Base-by-base conservation (phyloP, 1,284 basidiomycete genomes). In the Leccinum pallidistipes region DNA sequence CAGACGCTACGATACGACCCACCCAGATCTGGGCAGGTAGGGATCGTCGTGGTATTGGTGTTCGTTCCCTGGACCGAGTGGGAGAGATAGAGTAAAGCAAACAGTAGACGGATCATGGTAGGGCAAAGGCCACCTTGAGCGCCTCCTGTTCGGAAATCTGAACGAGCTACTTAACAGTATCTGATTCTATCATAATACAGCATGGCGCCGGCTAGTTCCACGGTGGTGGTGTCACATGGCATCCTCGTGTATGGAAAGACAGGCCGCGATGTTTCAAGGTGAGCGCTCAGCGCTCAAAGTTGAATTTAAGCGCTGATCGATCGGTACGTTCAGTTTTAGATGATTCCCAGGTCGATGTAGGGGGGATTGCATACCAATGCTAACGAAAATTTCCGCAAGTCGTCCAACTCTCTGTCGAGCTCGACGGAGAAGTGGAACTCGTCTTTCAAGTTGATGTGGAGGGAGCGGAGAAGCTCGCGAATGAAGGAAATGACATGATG, bases 361-460 rank as follows among this genome's bases (percentile, higher is more conserved):
- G 12, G 11, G 27, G 14, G n/a, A 18, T 27, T 24, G 27, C 53
- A 47, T 55, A 70, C 74, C 60, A 73, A 31, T 56, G 60, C 71
- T 4, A 75, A 57, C 16, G 58, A 65, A 31, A 64, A 18, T 55
- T 65, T 74, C 18, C 72, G 65, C 52, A 57, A 49, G 57, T 73
- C 69, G 8, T 66, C 52, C 2, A 74, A 58, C 45, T 74, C 64
- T 62, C 56, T 67, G 36, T 60, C 14, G 45, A 71, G 60, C 31
- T 72, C 70, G 29, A 59, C 6, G 9, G 61, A 56, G 18, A 59
- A 29, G 11, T 61, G 24, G 6, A 43, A 9, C 6, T 65, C 66
- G 3, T 55, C 49, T 12, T 14, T 31, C 18, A 49, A 32, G 47
- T 55, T 34, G 50, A 53, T n/a, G 29, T 40, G 58, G 21, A 58